Percentiles rank a stretch among this genome's conserved stretches.
phyloP scores from a whole-genome alignment of 78 protist genomes.

The Speleostelium caveatum region DNA sequence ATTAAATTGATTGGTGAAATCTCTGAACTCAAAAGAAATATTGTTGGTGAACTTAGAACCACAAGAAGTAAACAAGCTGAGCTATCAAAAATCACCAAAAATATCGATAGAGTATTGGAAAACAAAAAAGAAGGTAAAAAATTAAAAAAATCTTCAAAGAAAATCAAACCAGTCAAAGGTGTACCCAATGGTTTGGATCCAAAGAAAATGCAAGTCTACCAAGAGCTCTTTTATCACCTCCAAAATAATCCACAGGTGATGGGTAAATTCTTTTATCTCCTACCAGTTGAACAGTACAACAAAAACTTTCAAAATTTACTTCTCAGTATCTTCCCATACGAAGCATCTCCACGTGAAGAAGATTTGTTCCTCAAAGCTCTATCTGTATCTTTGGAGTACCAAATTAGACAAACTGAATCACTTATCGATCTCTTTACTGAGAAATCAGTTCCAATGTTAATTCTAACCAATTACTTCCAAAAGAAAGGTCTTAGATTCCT shows the following conservation, averaged over 20 bases:
- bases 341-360: slow-evolving; percentile 65
- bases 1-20: slow-evolving; percentile 52
- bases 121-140: slow-evolving; percentile 63
- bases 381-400: slow-evolving; percentile 34
- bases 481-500: slow-evolving; percentile 62
- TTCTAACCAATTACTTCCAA: slow-evolving; percentile 32
- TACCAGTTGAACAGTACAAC: neutral
- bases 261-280: slow-evolving; percentile 38
- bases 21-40: slow-evolving; percentile 55
- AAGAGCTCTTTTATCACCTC: slow-evolving; percentile 28
- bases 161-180: slow-evolving; percentile 65
- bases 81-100: slow-evolving; percentile 19
- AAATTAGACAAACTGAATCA: slow-evolving; percentile 3
- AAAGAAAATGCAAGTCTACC: slow-evolving; percentile 48
- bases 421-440: slow-evolving; percentile 27
- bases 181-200: slow-evolving; percentile 54
- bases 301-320: slow-evolving; percentile 26
- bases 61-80: slow-evolving; percentile 23
- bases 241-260: slow-evolving; percentile 63
- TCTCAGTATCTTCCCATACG: slow-evolving; percentile 50
- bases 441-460: slow-evolving; percentile 40
- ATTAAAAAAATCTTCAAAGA: slow-evolving; percentile 9
- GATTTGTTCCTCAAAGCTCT: slow-evolving; percentile 42
- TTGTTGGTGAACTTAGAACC: slow-evolving; percentile 64
- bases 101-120: slow-evolving; percentile 51